phyloP scores from a whole-genome alignment of 2,329 filamentous ascomycete genomes.

The Fusarium vanettenii region DNA sequence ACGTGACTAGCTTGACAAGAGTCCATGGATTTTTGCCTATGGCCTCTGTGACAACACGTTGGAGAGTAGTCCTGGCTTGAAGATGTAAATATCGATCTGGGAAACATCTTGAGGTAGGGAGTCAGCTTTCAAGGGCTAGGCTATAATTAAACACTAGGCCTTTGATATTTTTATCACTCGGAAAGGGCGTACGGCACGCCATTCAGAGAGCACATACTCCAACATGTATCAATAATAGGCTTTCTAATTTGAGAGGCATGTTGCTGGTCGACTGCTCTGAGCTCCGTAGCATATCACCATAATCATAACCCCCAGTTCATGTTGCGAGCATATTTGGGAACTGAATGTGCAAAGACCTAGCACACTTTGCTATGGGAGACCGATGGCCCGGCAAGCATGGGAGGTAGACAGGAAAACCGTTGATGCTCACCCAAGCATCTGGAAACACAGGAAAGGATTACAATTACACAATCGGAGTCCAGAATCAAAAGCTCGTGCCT shows the following conservation, averaged over 20 bases:
- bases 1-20: background rate
- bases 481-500: background rate
- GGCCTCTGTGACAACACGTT: background rate
- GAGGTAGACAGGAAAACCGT: too few relatives aligned
- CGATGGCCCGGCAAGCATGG: too few relatives aligned
- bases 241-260: too few relatives aligned
- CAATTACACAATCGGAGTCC: background rate
- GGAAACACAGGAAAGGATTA: background rate
- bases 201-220: too few relatives aligned
- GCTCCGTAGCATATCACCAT: too few relatives aligned
- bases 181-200: too few relatives aligned
- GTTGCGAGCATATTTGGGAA: too few relatives aligned
- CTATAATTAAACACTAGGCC: background rate
- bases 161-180: background rate
- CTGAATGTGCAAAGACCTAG: too few relatives aligned
- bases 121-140: background rate
- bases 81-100: background rate
- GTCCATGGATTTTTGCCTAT: background rate
- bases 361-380: too few relatives aligned
- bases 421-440: background rate
- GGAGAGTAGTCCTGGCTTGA: background rate
- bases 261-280: too few relatives aligned
- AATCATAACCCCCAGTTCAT: too few relatives aligned
- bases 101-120: background rate
- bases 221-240: too few relatives aligned